Conservation (phyloP, 305 asterid species). For the Ilex paraguariensis region DNA sequence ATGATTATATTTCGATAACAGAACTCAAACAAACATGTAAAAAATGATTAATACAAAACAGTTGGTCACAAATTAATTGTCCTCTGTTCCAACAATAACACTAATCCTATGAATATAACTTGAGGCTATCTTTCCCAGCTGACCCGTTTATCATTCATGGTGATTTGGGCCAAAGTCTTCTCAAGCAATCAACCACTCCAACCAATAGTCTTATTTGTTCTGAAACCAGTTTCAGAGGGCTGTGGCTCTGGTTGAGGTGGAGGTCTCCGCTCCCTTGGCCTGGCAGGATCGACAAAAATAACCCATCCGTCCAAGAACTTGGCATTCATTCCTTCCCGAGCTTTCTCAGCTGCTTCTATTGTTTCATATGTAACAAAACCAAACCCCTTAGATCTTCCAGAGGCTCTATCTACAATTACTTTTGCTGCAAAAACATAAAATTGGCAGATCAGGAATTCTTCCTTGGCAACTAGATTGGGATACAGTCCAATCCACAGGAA, state of each 20-base stretch:
- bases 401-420: conserved; percentile 65
- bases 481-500: not conserved
- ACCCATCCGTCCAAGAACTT: conserved; percentile 94
- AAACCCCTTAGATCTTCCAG: conserved; percentile 89
- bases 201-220: conserved; percentile 74
- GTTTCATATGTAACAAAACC: conserved; percentile 73
- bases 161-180: no score
- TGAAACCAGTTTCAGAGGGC: conserved; percentile 43
- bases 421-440: conserved; percentile 45
- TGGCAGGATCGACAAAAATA: conserved; percentile 92
- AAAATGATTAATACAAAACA: no score
- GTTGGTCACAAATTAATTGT: no score
- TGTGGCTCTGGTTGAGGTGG: conserved; percentile 21
- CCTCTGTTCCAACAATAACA: no score
- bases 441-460: conserved; percentile 3
- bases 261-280: conserved; percentile 58
- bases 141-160: no score
- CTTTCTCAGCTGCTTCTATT: conserved; percentile 88
- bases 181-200: conserved; percentile 45
- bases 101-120: no score
- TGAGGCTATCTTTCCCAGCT: no score
- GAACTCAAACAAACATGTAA: no score
- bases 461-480: not conserved
- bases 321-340: conserved; percentile 83
- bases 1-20: no score